phyloP scores from a whole-genome alignment of 805 yeast species.

The Kodamaea sagamina region DNA sequence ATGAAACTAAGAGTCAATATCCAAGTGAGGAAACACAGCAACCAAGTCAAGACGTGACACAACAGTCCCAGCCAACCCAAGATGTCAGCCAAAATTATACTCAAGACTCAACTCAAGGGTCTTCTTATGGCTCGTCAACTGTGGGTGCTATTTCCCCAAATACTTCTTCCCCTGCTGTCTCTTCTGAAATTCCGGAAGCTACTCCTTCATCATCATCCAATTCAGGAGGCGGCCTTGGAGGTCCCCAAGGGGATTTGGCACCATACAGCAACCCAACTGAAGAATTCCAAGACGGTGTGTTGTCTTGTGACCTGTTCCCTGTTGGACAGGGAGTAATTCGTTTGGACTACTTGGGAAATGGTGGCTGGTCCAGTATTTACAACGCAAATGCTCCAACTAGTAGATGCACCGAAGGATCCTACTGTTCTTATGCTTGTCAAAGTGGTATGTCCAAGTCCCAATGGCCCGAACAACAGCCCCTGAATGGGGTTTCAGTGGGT shows the following conservation, averaged over 20 bases:
- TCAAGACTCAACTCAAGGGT: too few relatives aligned
- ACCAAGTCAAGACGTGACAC: too few relatives aligned
- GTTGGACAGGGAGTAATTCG: constrained; percentile 69
- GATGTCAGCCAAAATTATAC: too few relatives aligned
- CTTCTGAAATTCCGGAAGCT: too few relatives aligned
- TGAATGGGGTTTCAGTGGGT: constrained; percentile 67
- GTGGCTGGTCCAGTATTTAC: constrained; percentile 47
- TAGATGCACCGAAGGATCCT: constrained; percentile 63
- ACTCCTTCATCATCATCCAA: constrained; percentile 28
- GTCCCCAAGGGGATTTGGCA: constrained; percentile 53
- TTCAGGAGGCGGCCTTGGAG: constrained; percentile 28
- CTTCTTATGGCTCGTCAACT: too few relatives aligned
- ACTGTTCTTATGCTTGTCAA: constrained; percentile 78
- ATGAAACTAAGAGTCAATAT: too few relatives aligned
- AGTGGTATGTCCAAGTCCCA: constrained; percentile 82
- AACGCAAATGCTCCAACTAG: constrained; percentile 52
- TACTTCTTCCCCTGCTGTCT: too few relatives aligned
- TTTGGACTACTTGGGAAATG: constrained; percentile 49
- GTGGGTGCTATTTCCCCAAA: too few relatives aligned
- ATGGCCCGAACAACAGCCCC: constrained; percentile 71
- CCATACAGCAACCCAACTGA: constrained; percentile 50
- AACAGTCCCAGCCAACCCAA: too few relatives aligned
- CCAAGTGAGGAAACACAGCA: too few relatives aligned
- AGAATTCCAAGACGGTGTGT: constrained; percentile 67
- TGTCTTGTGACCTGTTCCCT: constrained; percentile 69